These are phyloP conservation scores for Ganoderma lucidum DNA, from an alignment of 1,284 basidiomycete species.

Conservation along the genomic window DNA sequence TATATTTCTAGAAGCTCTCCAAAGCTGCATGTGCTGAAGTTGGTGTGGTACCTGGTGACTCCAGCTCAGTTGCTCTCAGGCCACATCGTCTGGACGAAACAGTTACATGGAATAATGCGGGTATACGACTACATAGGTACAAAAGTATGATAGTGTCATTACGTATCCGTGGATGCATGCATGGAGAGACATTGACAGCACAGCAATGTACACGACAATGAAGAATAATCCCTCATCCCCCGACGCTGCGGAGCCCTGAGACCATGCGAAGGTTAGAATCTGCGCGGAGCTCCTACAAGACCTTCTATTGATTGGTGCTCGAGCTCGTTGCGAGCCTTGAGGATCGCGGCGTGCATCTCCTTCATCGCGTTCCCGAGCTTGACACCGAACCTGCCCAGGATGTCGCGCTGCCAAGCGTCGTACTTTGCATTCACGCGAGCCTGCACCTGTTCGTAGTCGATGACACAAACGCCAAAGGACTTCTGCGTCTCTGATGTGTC, in stretches of 20 bases:
- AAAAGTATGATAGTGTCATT: slow-evolving; percentile 31
- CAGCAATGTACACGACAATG: slow-evolving; percentile 26
- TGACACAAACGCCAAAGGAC: slow-evolving; percentile 91
- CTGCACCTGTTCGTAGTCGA: slow-evolving; percentile 99
- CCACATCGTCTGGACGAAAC: not conserved
- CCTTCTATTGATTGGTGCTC: slow-evolving; percentile 89
- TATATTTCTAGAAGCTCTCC: not conserved
- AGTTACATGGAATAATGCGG: slow-evolving; percentile 27
- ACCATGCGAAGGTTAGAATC: slow-evolving; percentile 27
- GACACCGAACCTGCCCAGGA: slow-evolving; percentile 89
- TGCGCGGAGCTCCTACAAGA: slow-evolving; percentile 54
- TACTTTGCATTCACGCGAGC: slow-evolving; percentile 98
- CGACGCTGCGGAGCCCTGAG: not conserved
- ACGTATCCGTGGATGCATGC: slow-evolving; percentile 32
- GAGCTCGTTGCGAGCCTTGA: slow-evolving; percentile 93
- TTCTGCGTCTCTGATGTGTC: slow-evolving; percentile 96
- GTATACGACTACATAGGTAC: slow-evolving; percentile 35
- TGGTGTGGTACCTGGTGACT: not conserved
- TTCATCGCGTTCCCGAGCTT: slow-evolving; percentile 96
- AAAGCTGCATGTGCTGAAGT: not conserved
- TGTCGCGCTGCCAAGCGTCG: slow-evolving; percentile 97
- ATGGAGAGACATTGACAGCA: slow-evolving; percentile 31
- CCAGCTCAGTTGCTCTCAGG: not conserved
- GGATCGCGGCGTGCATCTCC: slow-evolving; percentile 92
- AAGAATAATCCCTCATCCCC: not conserved